Percentiles rank a stretch among this genome's conserved stretches.
Evolutionary conservation across 2,329 filamentous ascomycete species (phyloP).

Genomic region (Zymoseptoria crescenta): DNA sequence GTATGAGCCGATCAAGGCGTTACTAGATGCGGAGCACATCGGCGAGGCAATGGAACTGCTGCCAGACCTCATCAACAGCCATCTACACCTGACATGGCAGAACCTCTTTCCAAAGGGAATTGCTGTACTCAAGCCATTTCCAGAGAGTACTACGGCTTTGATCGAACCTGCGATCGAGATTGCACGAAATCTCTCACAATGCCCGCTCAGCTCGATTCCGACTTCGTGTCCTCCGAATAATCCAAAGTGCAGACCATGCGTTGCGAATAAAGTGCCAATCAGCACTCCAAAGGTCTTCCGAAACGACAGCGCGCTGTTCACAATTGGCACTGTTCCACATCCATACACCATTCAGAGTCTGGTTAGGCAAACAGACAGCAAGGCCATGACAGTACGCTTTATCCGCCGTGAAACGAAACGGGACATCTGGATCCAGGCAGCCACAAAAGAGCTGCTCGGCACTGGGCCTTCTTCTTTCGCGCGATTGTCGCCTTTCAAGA

Average conservation of each 20-base stretch:
- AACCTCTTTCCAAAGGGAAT: conserved; percentile 70
- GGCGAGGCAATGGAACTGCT: conserved; percentile 56
- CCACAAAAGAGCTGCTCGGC: conserved; percentile 63
- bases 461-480: conserved; percentile 53
- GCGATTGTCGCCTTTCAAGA: conserved; percentile 70
- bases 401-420: conserved; percentile 56
- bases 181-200: conserved; percentile 67
- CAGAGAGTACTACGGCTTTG: conserved; percentile 65
- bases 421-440: conserved; percentile 67
- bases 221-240: conserved; percentile 77
- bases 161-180: conserved; percentile 63
- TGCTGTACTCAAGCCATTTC: conserved; percentile 69
- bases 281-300: conserved; percentile 59
- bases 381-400: conserved; percentile 36
- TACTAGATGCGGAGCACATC: conserved; percentile 46
- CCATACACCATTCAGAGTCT: conserved; percentile 76
- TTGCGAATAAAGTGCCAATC: conserved; percentile 57
- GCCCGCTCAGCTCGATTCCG: conserved; percentile 64
- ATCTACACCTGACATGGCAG: conserved; percentile 81
- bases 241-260: conserved; percentile 66
- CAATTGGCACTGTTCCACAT: conserved; percentile 81
- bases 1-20: conserved; percentile 60
- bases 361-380: conserved; percentile 43
- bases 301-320: conserved; percentile 67
- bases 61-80: conserved; percentile 69